Base-by-base conservation (phyloP, 2,329 filamentous ascomycete species). In the Cyanodermella asteris region DNA sequence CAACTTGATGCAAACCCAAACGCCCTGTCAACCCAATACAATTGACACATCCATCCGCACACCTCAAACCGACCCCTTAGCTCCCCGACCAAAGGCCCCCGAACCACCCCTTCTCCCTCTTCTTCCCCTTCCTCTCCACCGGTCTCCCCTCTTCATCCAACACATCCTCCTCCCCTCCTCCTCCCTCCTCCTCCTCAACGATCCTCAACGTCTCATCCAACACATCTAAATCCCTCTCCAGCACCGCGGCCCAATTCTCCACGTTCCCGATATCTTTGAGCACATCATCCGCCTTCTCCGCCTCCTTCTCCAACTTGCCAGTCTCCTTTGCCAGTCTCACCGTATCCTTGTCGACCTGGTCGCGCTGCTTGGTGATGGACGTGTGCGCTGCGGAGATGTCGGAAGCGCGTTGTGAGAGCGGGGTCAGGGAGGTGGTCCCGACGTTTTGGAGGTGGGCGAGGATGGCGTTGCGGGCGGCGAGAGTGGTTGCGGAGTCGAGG, bases 161-260 rank as follows among this genome's bases (percentile, higher is more conserved):
- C 11, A 37, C 35, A 27, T 36, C 40, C 34, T 51, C 49, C 17
- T 43, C 48, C 29, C 42, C 30, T 32, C 41, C 38, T 30, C 52
- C 35, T 31, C 45, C 45, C 35, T 54, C 50, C 40, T 55, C 52
- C 32, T 50, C 37, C 20, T 41, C 39, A 5, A 30, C 35, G 28
- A 34, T 32, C 20, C 28, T 23, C 24, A 42, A 20, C 14, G 37
- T 34, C 32, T 39, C 35, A 26, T 39, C 37, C 17, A 39, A 6
- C 16, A 38, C 35, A 11, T 29, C 22, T 24, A 57, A 34, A 42
- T 56, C 53, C 32, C 49, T 37, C 39, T 57, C 65, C 38, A 71
- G 53, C 49, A 67, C 51, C 49, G 69, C 64, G 12, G 64, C 61
- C 63, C 64, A 70, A 36, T 68, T 28, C 4, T 23, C 31, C 14